A percentile compares a stretch with the other conserved stretches of the same genome.
Evolutionary conservation across 2,329 filamentous ascomycete species (phyloP).

Genomic region (Nigrospora sphaerica): DNA sequence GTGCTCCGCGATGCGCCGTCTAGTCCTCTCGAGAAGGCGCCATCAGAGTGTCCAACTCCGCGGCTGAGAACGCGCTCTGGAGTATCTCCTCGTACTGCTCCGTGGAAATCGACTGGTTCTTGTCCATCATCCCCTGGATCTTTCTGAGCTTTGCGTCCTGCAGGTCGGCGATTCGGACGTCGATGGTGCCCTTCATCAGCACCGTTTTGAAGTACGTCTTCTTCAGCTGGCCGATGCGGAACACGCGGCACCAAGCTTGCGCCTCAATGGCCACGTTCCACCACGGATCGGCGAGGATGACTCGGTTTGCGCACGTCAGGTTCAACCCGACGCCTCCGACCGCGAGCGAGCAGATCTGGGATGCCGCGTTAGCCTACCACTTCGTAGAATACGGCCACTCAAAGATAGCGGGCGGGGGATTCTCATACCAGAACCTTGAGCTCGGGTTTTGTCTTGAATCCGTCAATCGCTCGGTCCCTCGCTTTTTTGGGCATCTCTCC

Average conservation of each 20-base stretch:
- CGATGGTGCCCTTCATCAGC: constrained; percentile 47
- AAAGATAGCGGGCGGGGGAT: too few species aligned
- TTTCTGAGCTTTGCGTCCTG: constrained; percentile 48
- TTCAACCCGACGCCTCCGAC: constrained; percentile 32
- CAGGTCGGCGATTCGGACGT: constrained; percentile 46
- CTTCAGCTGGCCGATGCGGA: constrained; percentile 57
- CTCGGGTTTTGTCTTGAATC: constrained; percentile 9
- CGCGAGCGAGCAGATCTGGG: constrained; percentile 26
- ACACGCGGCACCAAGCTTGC: constrained; percentile 56
- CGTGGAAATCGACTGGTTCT: too few species aligned
- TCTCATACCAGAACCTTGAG: constrained; percentile 28
- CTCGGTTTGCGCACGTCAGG: constrained; percentile 37
- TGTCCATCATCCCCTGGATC: too few species aligned
- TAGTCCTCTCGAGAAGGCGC: too few species aligned
- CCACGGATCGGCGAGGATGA: constrained; percentile 49
- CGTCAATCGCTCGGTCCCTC: constrained; percentile 10
- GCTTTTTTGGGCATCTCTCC: constrained; percentile 11
- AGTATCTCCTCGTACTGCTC: too few species aligned
- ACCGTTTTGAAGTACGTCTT: constrained; percentile 53
- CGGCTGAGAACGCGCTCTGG: too few species aligned
- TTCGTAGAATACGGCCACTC: constrained; percentile 1
- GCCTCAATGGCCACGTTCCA: constrained; percentile 56
- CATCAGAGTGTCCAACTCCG: too few species aligned
- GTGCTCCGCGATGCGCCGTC: too few species aligned
- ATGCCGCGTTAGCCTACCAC: not conserved